Evolutionary conservation across 768 basidiomycete species (phyloP).

Genomic region (Flagelloscypha sp.): DNA sequence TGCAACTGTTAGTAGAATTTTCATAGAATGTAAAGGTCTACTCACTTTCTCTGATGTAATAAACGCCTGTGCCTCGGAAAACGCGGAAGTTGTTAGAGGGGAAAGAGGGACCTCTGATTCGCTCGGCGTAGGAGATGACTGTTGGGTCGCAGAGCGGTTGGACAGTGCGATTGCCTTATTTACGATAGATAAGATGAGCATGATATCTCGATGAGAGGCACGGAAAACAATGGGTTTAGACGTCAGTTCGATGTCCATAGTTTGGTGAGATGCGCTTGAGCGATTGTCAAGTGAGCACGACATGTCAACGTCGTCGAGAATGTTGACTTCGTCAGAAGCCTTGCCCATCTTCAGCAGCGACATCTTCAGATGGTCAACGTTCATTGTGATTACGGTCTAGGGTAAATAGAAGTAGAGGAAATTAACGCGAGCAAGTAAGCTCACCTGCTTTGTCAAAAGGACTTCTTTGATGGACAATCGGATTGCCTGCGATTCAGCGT

Average conservation of each 20-base stretch:
- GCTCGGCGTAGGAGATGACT: slow-evolving; percentile 1
- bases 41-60: slow-evolving; percentile 79
- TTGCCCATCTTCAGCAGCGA: slow-evolving; percentile 85
- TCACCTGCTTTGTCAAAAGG: slow-evolving; percentile 84
- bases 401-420: neutral
- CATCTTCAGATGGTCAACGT: slow-evolving; percentile 81
- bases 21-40: slow-evolving; percentile 5
- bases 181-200: slow-evolving; percentile 76
- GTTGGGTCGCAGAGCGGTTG: slow-evolving; percentile 13
- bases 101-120: too few species aligned
- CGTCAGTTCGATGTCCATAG: slow-evolving; percentile 76
- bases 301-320: slow-evolving; percentile 88
- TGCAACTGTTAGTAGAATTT: slow-evolving; percentile 2
- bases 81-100: too few species aligned
- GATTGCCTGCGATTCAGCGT: slow-evolving; percentile 77
- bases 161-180: slow-evolving; percentile 85
- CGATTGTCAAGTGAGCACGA: slow-evolving; percentile 83
- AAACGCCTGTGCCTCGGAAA: slow-evolving; percentile 34
- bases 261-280: slow-evolving; percentile 57
- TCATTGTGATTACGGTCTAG: slow-evolving; percentile 76
- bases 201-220: slow-evolving; percentile 92
- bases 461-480: slow-evolving; percentile 77
- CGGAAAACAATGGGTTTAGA: slow-evolving; percentile 82
- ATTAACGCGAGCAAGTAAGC: slow-evolving; percentile 9
- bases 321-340: slow-evolving; percentile 74